Evolutionary conservation across 148 eudicot species (phyloP).

Genomic region (Bassia scoparia): DNA sequence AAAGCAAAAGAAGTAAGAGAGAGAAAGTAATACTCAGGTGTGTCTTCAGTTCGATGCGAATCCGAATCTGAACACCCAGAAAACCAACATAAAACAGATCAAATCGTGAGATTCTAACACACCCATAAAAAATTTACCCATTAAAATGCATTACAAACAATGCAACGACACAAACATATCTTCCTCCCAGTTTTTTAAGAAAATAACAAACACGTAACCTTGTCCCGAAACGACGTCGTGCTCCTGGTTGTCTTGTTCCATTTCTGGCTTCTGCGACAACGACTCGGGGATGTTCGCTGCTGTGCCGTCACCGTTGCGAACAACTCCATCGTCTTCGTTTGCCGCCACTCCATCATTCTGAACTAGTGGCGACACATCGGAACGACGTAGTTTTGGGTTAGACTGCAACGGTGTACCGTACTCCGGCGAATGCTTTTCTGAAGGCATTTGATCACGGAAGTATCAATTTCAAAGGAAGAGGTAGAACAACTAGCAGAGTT

Average conservation of each 20-base stretch:
- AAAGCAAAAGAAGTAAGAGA: no score
- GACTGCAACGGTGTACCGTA: conserved; percentile 12
- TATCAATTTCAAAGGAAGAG: conserved; percentile 10
- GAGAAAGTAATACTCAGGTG: conserved; percentile 22
- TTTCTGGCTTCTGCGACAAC: background rate
- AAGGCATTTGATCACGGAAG: conserved; percentile 27
- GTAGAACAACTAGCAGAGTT: conserved; percentile 5
- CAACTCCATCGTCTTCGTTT: background rate
- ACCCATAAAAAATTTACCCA: background rate
- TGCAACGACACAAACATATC: conserved; percentile 1
- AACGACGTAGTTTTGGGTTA: conserved; percentile 15
- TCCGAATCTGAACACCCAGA: conserved; percentile 28
- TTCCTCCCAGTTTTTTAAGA: background rate
- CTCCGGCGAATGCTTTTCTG: conserved; percentile 21
- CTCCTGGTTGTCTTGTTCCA: background rate
- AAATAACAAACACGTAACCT: background rate
- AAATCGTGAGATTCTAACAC: conserved; percentile 14
- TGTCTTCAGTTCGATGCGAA: conserved; percentile 15
- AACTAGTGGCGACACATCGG: background rate
- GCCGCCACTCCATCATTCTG: background rate
- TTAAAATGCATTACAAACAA: conserved; percentile 11
- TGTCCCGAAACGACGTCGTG: conserved; percentile 9
- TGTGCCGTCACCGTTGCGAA: background rate
- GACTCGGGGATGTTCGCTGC: background rate
- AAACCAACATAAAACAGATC: conserved; percentile 19